Conservation (phyloP, 2,329 filamentous ascomycete species). For the Calonectria hongkongensis region DNA sequence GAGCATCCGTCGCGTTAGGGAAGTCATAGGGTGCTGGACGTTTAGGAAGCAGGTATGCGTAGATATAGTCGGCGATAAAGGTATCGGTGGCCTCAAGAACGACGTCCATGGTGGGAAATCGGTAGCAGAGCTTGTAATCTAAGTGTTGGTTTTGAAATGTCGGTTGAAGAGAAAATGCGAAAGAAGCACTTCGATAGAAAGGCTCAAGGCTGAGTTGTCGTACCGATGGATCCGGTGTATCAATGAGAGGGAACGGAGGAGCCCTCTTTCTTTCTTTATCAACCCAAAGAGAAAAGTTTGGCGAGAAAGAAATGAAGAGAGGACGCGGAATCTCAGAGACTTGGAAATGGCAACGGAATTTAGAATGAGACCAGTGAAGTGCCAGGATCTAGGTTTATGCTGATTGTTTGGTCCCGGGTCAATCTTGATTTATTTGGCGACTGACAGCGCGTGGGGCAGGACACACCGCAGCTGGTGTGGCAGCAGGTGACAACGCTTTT, state of each 20-base stretch:
- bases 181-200: background rate
- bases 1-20: conserved; percentile 70
- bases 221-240: background rate
- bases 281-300: background rate
- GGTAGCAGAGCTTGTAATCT: background rate
- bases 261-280: background rate
- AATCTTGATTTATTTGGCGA: conserved; percentile 25
- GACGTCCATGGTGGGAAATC: conserved; percentile 84
- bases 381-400: conserved; percentile 19
- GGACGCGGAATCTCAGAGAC: background rate
- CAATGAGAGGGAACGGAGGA: background rate
- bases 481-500: conserved; percentile 13
- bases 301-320: background rate
- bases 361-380: conserved; percentile 32
- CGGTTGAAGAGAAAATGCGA: background rate
- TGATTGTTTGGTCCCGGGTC: conserved; percentile 11
- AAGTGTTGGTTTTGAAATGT: background rate
- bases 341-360: conserved; percentile 17
- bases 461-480: conserved; percentile 24
- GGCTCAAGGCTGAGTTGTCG: background rate
- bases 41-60: conserved; percentile 81
- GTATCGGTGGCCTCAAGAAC: conserved; percentile 90
- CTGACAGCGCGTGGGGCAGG: conserved; percentile 49
- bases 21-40: conserved; percentile 72
- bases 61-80: conserved; percentile 86